phyloP scores from a whole-genome alignment of 148 eudicot species.

The Rhododendron henanense region DNA sequence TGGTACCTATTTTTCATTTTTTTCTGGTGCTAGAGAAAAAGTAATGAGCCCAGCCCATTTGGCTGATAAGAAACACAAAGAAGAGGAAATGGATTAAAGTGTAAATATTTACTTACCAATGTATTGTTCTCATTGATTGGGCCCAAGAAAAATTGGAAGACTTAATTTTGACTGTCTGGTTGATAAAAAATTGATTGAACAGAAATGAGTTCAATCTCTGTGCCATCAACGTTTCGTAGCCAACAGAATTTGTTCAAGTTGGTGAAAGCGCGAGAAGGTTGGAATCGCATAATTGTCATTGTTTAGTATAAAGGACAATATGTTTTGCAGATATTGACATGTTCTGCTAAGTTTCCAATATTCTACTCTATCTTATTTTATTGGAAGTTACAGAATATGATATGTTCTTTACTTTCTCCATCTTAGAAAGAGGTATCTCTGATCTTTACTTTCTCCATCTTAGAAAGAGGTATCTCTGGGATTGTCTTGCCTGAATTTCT shows the following conservation, averaged over 20 bases:
- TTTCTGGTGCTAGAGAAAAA: neutral
- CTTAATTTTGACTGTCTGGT: neutral
- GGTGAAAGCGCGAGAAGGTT: neutral
- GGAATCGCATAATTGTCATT: neutral
- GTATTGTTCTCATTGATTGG: neutral
- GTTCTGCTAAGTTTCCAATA: neutral
- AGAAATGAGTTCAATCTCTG: neutral
- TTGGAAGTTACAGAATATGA: neutral
- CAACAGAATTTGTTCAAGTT: neutral
- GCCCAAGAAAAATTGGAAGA: neutral
- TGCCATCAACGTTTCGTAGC: neutral
- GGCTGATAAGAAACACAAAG: neutral
- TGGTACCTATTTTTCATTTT: neutral
- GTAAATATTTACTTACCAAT: neutral
- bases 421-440: neutral
- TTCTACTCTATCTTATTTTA: neutral
- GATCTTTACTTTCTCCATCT: constrained; percentile 5
- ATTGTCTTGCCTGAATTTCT: neutral
- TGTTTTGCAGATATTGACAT: neutral
- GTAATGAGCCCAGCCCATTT: neutral
- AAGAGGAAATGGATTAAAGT: neutral
- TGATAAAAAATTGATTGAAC: neutral
- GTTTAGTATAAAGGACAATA: neutral
- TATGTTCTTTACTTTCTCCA: constrained; percentile 2
- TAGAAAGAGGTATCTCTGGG: neutral